Base-by-base conservation (phyloP, 352 stramenopile genomes). In the Thraustochytrium sp. region DNA sequence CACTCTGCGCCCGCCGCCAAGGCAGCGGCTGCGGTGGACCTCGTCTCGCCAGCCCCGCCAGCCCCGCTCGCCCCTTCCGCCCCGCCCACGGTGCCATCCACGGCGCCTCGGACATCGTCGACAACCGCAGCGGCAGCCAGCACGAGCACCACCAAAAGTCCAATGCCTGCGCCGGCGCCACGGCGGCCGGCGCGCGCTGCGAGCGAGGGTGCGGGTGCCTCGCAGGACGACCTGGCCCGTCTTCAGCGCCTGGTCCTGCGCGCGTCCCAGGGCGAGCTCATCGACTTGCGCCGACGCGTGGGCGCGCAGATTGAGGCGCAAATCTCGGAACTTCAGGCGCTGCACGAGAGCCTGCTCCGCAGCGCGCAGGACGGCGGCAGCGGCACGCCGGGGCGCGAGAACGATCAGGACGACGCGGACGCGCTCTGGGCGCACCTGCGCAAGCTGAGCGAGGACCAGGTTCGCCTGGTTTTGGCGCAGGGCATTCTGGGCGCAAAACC, bases 391-490 rank as follows among this genome's bases (percentile, higher is more conserved):
- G 31, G 26, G 29, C 36, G 13, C 40, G 42, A 1, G 21, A 72
- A n/a, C 21, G 8, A 26, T 11, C 16, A 49, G 5, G 36, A 72
- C 8, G n/a, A 21, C 21, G 59, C 36, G n/a, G 2, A 44, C 40
- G 26, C 59, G 8, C 18, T 72, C 8, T 72, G 59, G 59, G 36
- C 42, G 9, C 59, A 72, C 16, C 59, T 72, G 23, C 59, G 40
- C 40, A 72, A 72, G 59, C 40, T 72, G 18, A 72, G 59, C 59
- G 59, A 72, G 40, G 59, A 72, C 21, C 59, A 72, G 36, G 9
- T 72, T 11, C 59, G 59, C 21, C 59, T 72, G 0, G 59, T 72
- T 29, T 31, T 72, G 16, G 59, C 59, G 36, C 59, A 72, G 26
- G 26, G 59, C 59, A 72, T 72, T 16, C 59, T 72, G 0, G 40